Conservation (phyloP, 306 rosid genomes). For the Prunus fruticosa region DNA sequence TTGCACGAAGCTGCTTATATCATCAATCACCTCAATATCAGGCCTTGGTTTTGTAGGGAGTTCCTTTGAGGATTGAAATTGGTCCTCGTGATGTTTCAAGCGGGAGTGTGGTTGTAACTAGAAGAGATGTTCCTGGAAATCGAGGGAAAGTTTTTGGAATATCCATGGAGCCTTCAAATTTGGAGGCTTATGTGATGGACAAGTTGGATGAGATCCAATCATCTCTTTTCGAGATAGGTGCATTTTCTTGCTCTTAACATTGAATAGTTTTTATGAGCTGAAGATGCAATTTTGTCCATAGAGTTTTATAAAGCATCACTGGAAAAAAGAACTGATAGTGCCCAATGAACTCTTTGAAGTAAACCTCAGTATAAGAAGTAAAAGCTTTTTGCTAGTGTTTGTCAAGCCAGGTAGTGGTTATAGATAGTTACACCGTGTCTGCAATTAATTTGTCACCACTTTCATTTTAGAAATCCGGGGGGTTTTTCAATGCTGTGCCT, state of each 20-base stretch:
- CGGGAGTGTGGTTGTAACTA: slow-evolving; percentile 75
- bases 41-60: slow-evolving; percentile 57
- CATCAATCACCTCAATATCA: slow-evolving; percentile 1
- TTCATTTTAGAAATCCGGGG: no score
- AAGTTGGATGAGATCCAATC: slow-evolving; percentile 82
- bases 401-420: not conserved
- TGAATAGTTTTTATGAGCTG: not conserved
- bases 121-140: slow-evolving; percentile 94
- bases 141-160: slow-evolving; percentile 88
- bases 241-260: slow-evolving; percentile 11
- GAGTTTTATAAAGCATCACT: not conserved
- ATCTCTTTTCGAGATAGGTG: slow-evolving; percentile 84
- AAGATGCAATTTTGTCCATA: not conserved
- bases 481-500: no score
- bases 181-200: slow-evolving; percentile 68
- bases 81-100: slow-evolving; percentile 89
- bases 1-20: not conserved
- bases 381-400: not conserved
- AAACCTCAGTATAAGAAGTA: not conserved
- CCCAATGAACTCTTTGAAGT: not conserved
- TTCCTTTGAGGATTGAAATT: slow-evolving; percentile 87
- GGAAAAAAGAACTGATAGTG: not conserved
- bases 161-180: slow-evolving; percentile 76
- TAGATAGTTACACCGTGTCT: not conserved
- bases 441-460: not conserved